Evolutionary conservation across 345 rosid species (phyloP), one percentile per base, ranked within the genome.

Genomic region (Geranium brycei): DNA sequence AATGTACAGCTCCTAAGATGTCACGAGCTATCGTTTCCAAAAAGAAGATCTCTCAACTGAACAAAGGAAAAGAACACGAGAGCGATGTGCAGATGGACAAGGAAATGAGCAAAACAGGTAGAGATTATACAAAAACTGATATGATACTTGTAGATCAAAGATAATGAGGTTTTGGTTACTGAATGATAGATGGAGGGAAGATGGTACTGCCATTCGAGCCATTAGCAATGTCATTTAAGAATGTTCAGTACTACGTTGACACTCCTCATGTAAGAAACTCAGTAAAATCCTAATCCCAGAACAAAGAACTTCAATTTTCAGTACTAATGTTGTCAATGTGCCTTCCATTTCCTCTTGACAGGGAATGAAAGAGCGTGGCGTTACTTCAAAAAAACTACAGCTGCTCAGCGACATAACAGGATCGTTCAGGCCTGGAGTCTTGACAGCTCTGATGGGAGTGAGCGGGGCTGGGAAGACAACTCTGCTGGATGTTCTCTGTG

Each of bases 391-490:
- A 67, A 79, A 66, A 72, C 79, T 87, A n/a, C 86, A 84, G 61
- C 82, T 87, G 19, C 93, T 87, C 31, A 56, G 59, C 17, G 75
- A 73, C 38, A 72, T 82, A 40, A 75, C 83, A 8, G 81, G 93
- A 0, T 75, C 87, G 65, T 87, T 87, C 66, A 70, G 83, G 74
- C 87, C 89, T 0, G 86, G 93, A 53, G 73, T 84, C 56, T 82
- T 87, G 5, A 84, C 86, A 14, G 89, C 89, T 17, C 32, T 87
- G 53, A 84, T 87, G 89, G 87, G 89, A 2, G 85, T 76, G 14
- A 84, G 85, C 70, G 93, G 93, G 4, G 87, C 93, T 16, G 87
- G 93, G n/a, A 87, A 84, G 67, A 87, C 86, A 38, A 87, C 93
- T 13, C 70, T 87, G 4, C 67, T 87, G 68, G 92, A 87, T 77